Base-by-base conservation (phyloP, 1,284 basidiomycete genomes). In the Cutaneotrichosporon sp. region DNA sequence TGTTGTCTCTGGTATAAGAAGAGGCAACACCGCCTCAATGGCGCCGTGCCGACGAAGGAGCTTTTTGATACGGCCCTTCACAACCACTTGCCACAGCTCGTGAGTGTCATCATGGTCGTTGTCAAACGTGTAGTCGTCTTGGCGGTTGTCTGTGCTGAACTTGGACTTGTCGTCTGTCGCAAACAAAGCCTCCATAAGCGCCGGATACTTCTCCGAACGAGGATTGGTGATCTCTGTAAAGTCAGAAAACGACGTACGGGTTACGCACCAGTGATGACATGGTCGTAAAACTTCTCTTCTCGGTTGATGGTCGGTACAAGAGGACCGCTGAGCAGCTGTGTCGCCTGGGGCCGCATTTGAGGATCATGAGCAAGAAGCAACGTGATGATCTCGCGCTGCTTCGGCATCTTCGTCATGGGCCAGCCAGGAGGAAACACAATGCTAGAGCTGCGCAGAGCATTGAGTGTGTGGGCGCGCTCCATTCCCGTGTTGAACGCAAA, bases 11-110 rank as follows among this genome's bases (percentile, higher is more conserved):
- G 91, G 93, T 63, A 91, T 82, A 4, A 97, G 77, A 14, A 94
- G 75, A 0, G 90, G 87, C 0, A 90, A 84, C 59, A 89, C 85
- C 61, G 67, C 67, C 47, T 92, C 84, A 2, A 96, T 83, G 0
- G 93, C 91, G 7, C 93, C 93, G 63, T 93, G 92, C 2, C 93
- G 78, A 43, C 85, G 83, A 69, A 96, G 92, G 13, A 93, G 83
- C 8, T 83, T 77, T 3, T 83, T 79, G 3, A 96, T 77, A 20
- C 84, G 83, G 52, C 90, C 86, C 56, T 85, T 80, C 4, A 94
- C 88, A 3, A 87, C 70, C 0, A 68, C 64, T 9, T 68, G 52
- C 74, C 74, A 76, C 15, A 69, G 54, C 48, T 70, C 64, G 9
- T 68, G 66, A 10, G 63, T 84, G 33, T 84, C 82, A 53, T 88